Percentiles rank a stretch among this genome's conserved stretches.
Conservation (phyloP, 768 basidiomycete species). For the Amanita rubescens region DNA sequence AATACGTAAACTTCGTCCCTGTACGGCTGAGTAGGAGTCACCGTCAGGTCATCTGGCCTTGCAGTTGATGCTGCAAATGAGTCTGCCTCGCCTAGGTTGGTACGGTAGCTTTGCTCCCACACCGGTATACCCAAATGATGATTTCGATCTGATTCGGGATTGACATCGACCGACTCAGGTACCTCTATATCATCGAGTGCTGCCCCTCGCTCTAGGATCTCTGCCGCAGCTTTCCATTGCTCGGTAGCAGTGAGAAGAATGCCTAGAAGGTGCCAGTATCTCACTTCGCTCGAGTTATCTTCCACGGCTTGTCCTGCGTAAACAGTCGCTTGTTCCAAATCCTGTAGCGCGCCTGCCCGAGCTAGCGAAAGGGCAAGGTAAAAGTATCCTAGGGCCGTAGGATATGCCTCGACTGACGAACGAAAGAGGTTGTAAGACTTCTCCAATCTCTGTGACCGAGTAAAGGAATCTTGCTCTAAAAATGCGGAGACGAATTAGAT, state of each 20-base stretch:
- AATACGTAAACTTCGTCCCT: constrained; percentile 19
- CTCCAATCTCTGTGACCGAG: constrained; percentile 51
- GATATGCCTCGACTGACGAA: constrained; percentile 36
- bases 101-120: not conserved
- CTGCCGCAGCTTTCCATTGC: constrained; percentile 71
- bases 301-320: constrained; percentile 71
- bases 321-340: constrained; percentile 60
- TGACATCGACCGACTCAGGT: constrained; percentile 19
- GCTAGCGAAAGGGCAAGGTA: constrained; percentile 75
- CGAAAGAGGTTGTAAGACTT: constrained; percentile 47
- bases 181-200: constrained; percentile 36
- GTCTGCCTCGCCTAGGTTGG: not conserved
- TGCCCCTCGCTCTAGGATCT: constrained; percentile 74
- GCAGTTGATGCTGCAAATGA: not conserved
- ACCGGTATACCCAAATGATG: not conserved
- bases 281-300: constrained; percentile 48
- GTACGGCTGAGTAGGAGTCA: not conserved
- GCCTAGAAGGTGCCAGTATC: constrained; percentile 90
- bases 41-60: not conserved
- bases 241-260: constrained; percentile 72
- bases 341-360: constrained; percentile 54
- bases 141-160: not conserved
- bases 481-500: not conserved
- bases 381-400: constrained; percentile 58
- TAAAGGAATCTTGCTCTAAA: constrained; percentile 58